phyloP scores from a whole-genome alignment of 164 flowering plant species.

The Macadamia integrifolia region DNA sequence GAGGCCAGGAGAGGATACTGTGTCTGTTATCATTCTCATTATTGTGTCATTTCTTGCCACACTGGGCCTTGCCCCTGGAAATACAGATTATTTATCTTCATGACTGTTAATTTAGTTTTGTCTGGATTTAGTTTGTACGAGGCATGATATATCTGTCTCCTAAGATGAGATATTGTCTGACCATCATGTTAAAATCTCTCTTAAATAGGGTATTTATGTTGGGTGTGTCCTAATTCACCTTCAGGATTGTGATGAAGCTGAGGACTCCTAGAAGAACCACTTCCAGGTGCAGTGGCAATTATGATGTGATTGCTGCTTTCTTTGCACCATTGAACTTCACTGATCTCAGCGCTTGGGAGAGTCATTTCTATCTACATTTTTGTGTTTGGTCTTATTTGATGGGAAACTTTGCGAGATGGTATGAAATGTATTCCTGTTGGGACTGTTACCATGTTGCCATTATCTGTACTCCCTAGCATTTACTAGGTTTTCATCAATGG shows the following conservation, averaged over 20 bases:
- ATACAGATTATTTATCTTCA: not conserved
- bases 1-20: not conserved
- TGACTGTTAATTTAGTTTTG: conserved; percentile 4
- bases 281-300: conserved; percentile 39
- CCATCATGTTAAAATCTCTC: conserved; percentile 40
- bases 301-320: conserved; percentile 30
- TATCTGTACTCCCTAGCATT: not conserved
- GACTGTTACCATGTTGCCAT: conserved; percentile 4
- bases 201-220: conserved; percentile 48
- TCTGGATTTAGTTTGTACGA: conserved; percentile 18
- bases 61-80: not conserved
- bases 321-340: conserved; percentile 19
- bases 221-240: conserved; percentile 43
- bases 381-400: conserved; percentile 13
- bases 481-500: not conserved
- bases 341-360: conserved; percentile 22
- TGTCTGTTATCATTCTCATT: not conserved
- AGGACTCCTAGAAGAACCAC: conserved; percentile 36
- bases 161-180: conserved; percentile 31
- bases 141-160: conserved; percentile 19
- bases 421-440: conserved; percentile 4
- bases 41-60: not conserved
- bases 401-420: conserved; percentile 12
- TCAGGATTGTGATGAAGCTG: conserved; percentile 44
- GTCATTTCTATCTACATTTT: conserved; percentile 11